Evolutionary conservation across 2,329 filamentous ascomycete genomes (phyloP).

Genomic region (Cercospora canescens): DNA sequence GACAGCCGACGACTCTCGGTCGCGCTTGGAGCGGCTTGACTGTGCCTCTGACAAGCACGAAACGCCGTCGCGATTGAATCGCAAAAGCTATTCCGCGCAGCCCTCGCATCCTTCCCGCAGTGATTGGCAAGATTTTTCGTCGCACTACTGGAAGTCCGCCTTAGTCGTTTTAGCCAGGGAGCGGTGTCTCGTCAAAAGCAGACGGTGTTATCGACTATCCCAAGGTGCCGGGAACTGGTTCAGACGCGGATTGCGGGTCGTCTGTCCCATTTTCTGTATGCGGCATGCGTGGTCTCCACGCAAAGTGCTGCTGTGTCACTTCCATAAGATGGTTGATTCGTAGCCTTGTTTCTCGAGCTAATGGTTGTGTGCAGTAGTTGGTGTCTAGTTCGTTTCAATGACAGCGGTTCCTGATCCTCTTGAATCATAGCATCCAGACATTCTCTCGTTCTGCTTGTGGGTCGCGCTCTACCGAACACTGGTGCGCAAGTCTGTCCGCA

Average conservation of each 20-base stretch:
- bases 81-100: neutral
- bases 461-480: neutral
- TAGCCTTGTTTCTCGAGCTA: slow-evolving; percentile 1
- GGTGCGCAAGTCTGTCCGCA: neutral
- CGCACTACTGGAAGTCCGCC: slow-evolving; percentile 5
- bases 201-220: slow-evolving; percentile 1
- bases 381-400: slow-evolving; percentile 7
- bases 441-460: neutral
- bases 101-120: neutral
- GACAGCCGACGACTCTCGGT: neutral
- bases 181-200: slow-evolving; percentile 3
- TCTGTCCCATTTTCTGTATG: neutral
- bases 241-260: neutral
- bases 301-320: slow-evolving; percentile 2
- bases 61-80: neutral
- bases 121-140: slow-evolving; percentile 1
- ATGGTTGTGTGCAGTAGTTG: slow-evolving; percentile 12
- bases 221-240: neutral
- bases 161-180: slow-evolving; percentile 7
- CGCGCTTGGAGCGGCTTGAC: neutral
- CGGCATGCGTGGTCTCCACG: slow-evolving; percentile 3
- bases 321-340: neutral
- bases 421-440: neutral
- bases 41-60: slow-evolving; percentile 2
- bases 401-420: neutral